phyloP scores from a whole-genome alignment of 225 moss, liverwort and hornwort species.

The Takakia lepidozioides region DNA sequence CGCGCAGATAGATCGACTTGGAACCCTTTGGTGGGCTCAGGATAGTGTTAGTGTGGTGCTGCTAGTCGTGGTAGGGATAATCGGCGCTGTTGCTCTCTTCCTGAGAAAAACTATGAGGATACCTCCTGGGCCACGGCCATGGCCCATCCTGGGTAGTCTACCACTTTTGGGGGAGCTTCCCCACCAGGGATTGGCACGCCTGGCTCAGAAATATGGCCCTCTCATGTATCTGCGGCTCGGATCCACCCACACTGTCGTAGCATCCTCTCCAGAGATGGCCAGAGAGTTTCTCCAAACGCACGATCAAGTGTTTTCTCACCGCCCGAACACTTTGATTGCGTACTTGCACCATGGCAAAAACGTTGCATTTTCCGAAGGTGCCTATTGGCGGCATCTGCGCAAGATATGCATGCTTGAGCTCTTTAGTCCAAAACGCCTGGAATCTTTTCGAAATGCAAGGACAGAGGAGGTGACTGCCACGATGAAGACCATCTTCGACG shows the following conservation, averaged over 20 bases:
- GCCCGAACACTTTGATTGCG: constrained; percentile 15
- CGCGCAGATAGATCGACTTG: too few species aligned
- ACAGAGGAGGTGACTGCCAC: constrained; percentile 27
- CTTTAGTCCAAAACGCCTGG: constrained; percentile 21
- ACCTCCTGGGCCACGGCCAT: too few species aligned
- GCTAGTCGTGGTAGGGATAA: too few species aligned
- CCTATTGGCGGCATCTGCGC: constrained; percentile 26
- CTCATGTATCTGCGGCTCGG: too few species aligned
- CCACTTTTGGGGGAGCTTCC: too few species aligned
- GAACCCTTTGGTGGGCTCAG: too few species aligned
- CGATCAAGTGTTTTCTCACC: constrained; percentile 13
- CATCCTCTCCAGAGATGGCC: constrained; percentile 25
- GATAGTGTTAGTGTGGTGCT: too few species aligned
- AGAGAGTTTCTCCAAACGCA: constrained; percentile 23
- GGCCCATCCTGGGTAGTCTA: too few species aligned
- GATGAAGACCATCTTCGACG: constrained; percentile 15
- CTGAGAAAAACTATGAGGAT: too few species aligned
- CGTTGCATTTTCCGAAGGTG: constrained; percentile 15
- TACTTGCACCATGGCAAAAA: constrained; percentile 18
- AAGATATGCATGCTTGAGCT: constrained; percentile 21
- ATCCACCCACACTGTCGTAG: constrained; percentile 23
- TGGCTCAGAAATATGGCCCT: not conserved
- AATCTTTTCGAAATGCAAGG: constrained; percentile 15
- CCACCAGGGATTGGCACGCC: not conserved
- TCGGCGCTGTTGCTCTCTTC: too few species aligned